Conservation (phyloP, 306 rosid genomes). For the Bauhinia variegata region DNA sequence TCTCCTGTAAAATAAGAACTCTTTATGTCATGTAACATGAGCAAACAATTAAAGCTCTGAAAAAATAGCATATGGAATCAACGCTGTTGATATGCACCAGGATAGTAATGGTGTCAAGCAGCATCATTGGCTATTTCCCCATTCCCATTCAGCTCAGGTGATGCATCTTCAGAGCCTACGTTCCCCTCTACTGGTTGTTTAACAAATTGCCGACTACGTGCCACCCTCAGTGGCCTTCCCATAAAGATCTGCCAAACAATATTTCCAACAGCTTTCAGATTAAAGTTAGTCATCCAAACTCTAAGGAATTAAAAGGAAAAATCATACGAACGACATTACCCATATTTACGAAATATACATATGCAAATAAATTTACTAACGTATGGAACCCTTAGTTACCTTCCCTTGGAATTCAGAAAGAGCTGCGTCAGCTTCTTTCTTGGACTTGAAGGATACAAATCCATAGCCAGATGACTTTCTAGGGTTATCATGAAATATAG, state of each 20-base stretch:
- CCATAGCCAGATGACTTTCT: slow-evolving; percentile 85
- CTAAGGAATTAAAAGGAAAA: not conserved
- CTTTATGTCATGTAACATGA: slow-evolving; percentile 25
- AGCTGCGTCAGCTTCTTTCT: slow-evolving; percentile 80
- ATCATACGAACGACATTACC: not conserved
- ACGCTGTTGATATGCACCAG: slow-evolving; percentile 28
- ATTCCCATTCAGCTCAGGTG: slow-evolving; percentile 45
- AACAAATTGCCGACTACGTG: slow-evolving; percentile 71
- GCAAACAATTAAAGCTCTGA: slow-evolving; percentile 12
- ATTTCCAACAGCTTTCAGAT: slow-evolving; percentile 18
- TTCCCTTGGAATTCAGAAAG: slow-evolving; percentile 73
- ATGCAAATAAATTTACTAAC: slow-evolving; percentile 18
- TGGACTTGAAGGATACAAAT: slow-evolving; percentile 80
- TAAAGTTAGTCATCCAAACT: not conserved
- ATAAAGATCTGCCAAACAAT: slow-evolving; percentile 58
- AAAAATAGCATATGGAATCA: slow-evolving; percentile 36
- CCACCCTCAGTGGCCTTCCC: slow-evolving; percentile 79
- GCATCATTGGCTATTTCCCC: slow-evolving; percentile 45
- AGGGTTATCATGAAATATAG: slow-evolving; percentile 69
- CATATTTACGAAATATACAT: not conserved
- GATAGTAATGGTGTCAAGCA: slow-evolving; percentile 35
- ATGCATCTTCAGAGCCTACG: slow-evolving; percentile 43
- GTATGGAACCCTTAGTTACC: slow-evolving; percentile 51
- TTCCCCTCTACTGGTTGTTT: slow-evolving; percentile 47
- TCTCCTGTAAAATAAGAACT: slow-evolving; percentile 24